phyloP scores from a whole-genome alignment of 495 filamentous ascomycete species.

The Hyaloscypha variabilis region DNA sequence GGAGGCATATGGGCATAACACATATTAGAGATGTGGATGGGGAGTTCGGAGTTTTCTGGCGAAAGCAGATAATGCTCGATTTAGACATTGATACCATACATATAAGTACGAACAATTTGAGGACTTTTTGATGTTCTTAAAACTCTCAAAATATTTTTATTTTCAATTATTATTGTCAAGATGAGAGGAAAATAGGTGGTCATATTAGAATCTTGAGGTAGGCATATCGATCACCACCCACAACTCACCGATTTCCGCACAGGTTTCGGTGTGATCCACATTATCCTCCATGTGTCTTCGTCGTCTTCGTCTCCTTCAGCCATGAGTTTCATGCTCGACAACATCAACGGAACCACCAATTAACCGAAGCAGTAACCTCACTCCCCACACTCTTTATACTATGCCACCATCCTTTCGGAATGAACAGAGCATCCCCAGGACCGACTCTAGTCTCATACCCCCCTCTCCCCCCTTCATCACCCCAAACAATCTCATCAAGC shows the following conservation, averaged over 20 bases:
- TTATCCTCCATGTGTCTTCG: too few relatives aligned
- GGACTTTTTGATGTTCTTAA: too few relatives aligned
- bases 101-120: background rate
- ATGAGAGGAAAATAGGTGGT: too few relatives aligned
- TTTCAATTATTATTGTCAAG: too few relatives aligned
- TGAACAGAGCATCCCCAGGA: constrained; percentile 77
- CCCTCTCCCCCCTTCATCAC: constrained; percentile 32
- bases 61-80: background rate
- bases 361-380: constrained; percentile 14
- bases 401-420: constrained; percentile 97
- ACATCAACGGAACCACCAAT: constrained; percentile 25
- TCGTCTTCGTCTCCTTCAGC: too few relatives aligned
- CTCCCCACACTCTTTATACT: constrained; percentile 73
- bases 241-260: too few relatives aligned
- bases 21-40: background rate
- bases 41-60: background rate
- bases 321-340: too few relatives aligned
- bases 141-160: too few relatives aligned
- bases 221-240: too few relatives aligned
- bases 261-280: too few relatives aligned
- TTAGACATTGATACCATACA: background rate
- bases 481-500: constrained; percentile 75
- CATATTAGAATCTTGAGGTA: too few relatives aligned
- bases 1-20: background rate
- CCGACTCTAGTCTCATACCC: constrained; percentile 62